Base-by-base conservation (phyloP, 1,284 basidiomycete species). In the Ganoderma lucidum region DNA sequence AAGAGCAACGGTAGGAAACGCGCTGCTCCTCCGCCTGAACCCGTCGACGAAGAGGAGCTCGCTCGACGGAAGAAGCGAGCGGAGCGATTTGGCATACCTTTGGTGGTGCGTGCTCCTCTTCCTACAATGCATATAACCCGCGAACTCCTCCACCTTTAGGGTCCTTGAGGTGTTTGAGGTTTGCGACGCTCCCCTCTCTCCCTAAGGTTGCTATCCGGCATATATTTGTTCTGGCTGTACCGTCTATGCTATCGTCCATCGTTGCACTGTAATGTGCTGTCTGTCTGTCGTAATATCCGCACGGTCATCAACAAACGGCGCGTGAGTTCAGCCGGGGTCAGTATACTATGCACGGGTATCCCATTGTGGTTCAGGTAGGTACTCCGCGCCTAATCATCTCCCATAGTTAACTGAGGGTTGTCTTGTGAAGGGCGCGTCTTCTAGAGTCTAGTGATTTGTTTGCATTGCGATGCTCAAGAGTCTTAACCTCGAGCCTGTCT, bases 1-100 rank as follows among this genome's bases (percentile, higher is more conserved):
- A 32, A 67, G 14, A 53, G 62, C 0, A 74, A 71, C 55, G 71
- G 78, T 44, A 78, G 81, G 75, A 88, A 90, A 77, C 83, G 87
- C 10, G 45, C 78, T 12, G 80, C 82, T 1, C 79, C 83, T 10
- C 76, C 78, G 0, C 74, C 77, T 0, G 85, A 84, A 59, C 77
- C 80, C 19, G 81, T 86, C 4, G 90, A 90, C 72, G 72, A 83
- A 8, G 90, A 89, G 71, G 90, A 92, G 75, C 76, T 81, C 59
- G 88, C 89, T 72, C 83, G 83, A 58, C 80, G 89, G 63, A 85
- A 80, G 77, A 92, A 89, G 78, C 83, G 90, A 10, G 88, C 89
- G 51, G 89, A 89, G 75, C 83, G 90, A 28, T 92, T 92, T 77
- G 87, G 81, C 15, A 65, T 69, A n/a, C 58, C 72, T 9, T 30